Evolutionary conservation across 371 early-diverging fungal species (phyloP), one percentile per base, ranked within the genome.

Genomic region (Coemansia sp.): DNA sequence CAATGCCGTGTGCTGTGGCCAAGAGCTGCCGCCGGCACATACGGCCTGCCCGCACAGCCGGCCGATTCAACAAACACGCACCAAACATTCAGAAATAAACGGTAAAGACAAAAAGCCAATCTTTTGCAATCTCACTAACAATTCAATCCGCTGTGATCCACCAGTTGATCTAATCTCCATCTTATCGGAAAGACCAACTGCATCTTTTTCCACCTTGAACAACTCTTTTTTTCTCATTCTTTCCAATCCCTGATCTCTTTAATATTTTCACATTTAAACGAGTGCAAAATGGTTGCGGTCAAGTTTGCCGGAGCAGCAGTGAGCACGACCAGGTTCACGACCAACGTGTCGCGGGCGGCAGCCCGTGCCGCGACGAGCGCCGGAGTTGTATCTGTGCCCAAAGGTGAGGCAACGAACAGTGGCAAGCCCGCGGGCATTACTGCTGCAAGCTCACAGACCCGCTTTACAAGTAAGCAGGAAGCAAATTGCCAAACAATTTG

Each of bases 301-400:
- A 76, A 72, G 68, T 7, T 72, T 59, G 65, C 72, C 21, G 72
- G 67, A 6, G 62, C 67, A 16, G 64, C 77, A 26, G 58, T 48
- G 66, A 72, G 65, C 73, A 72, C 64, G 21, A 76, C 77, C 18
- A 65, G 77, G 57, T 76, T 76, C 69, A 76, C 72, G 45, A 72
- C 72, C 47, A 68, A 64, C 48, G 59, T 72, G 68, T 52, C 68
- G 37, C 72, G 68, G 34, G 31, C 68, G 40, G 63, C 77, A 6
- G 77, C 62, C 40, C 72, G 68, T 26, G 72, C 77, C 11, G 54
- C 26, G 50, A 51, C 26, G 22, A 59, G 62, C 34, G 68, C 72
- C 3, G 72, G 65, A 11, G 39, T 58, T 57, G 64, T 65, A 2
- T 60, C 72, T 0, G 50, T 39, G 3, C 59, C 54, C 29, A 63